phyloP scores from a whole-genome alignment of 352 stramenopile species.

The Pythium graminicola region DNA sequence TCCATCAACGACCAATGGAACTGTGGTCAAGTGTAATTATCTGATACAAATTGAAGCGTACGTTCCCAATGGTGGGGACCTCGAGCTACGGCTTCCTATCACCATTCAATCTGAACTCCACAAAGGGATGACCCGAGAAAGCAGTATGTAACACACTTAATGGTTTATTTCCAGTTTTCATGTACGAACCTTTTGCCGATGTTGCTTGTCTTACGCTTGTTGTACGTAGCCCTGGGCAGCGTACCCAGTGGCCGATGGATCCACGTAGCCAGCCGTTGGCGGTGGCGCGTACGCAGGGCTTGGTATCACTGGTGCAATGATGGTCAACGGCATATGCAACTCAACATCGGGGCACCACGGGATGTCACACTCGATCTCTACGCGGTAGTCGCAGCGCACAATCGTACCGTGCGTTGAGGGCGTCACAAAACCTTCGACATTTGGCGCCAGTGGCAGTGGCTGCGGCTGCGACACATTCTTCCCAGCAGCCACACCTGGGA shows the following conservation, averaged over 20 bases:
- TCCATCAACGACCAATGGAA: slow-evolving; percentile 9
- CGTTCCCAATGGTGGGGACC: not conserved
- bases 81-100: slow-evolving; percentile 1
- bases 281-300: slow-evolving; percentile 15
- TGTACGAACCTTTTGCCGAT: no score
- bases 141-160: not conserved
- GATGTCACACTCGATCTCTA: slow-evolving; percentile 65
- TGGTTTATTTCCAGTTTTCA: no score
- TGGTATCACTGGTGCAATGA: slow-evolving; percentile 29
- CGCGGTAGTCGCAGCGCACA: slow-evolving; percentile 47
- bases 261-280: slow-evolving; percentile 17
- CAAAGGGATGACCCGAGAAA: not conserved
- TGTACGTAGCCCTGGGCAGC: slow-evolving; percentile 13
- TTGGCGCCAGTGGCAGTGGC: slow-evolving; percentile 33
- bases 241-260: slow-evolving; percentile 5
- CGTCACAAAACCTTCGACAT: slow-evolving; percentile 28
- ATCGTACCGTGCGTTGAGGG: slow-evolving; percentile 43
- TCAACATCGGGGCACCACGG: slow-evolving; percentile 54
- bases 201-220: slow-evolving; percentile 10
- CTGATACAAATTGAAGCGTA: slow-evolving; percentile 3
- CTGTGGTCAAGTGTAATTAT: slow-evolving; percentile 10
- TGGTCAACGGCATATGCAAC: slow-evolving; percentile 48
- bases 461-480: slow-evolving; percentile 41
- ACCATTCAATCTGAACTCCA: slow-evolving; percentile 1
- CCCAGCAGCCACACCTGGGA: slow-evolving; percentile 38